phyloP scores from a whole-genome alignment of 805 yeast species.

The Sungouiella thailandica region DNA sequence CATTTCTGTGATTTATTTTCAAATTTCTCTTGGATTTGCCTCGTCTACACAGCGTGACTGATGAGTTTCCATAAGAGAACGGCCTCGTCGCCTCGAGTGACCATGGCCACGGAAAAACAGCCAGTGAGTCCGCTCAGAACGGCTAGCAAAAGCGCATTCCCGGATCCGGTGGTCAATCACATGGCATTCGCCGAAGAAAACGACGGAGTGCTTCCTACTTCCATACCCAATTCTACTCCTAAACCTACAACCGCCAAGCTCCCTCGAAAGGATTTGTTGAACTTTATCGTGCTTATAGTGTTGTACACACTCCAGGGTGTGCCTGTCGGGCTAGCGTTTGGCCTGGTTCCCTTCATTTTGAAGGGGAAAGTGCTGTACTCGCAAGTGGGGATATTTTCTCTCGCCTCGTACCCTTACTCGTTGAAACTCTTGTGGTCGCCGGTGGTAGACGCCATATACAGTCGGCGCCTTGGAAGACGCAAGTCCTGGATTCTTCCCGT shows the following conservation, averaged over 20 bases:
- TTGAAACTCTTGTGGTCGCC: slow-evolving; percentile 94
- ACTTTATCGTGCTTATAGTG: slow-evolving; percentile 62
- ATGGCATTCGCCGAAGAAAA: slow-evolving; percentile 27
- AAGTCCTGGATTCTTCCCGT: slow-evolving; percentile 94
- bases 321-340: slow-evolving; percentile 94
- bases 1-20: background rate
- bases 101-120: background rate
- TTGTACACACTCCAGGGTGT: slow-evolving; percentile 90
- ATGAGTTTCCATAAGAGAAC: slow-evolving; percentile 15
- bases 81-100: background rate
- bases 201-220: slow-evolving; percentile 32
- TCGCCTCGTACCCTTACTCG: slow-evolving; percentile 94
- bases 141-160: background rate
- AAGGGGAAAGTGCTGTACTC: slow-evolving; percentile 80
- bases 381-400: slow-evolving; percentile 83
- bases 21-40: no score
- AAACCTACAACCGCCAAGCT: slow-evolving; percentile 3
- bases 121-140: background rate
- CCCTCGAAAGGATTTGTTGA: slow-evolving; percentile 10
- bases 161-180: slow-evolving; percentile 5
- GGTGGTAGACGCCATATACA: slow-evolving; percentile 82
- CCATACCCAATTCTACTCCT: slow-evolving; percentile 3
- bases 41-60: no score
- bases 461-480: slow-evolving; percentile 67
- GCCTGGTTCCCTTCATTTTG: slow-evolving; percentile 84